Base-by-base conservation (phyloP, 2,329 filamentous ascomycete species). In the Neurospora sp. region DNA sequence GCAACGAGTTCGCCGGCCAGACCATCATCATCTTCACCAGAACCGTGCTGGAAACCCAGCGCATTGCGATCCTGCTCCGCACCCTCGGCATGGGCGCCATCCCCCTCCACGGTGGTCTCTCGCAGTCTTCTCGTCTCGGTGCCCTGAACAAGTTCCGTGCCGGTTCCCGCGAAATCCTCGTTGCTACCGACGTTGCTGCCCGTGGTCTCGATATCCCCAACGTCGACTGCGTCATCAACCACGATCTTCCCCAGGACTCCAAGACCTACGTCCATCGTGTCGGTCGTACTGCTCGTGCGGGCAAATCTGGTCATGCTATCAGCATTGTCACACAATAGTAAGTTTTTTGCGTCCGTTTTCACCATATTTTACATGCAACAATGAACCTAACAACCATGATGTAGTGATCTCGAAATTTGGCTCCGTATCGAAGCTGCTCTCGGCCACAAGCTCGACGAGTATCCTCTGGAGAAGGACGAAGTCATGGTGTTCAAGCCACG, bases 201-300 rank as follows among this genome's bases (percentile, higher is more conserved):
- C 89, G 94, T 78, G 95, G 94, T 84, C 85, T 97, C 6, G 94
- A 97, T 83, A 97, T 97, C 66, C 93, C 93, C 12, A 91, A 88
- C n/a, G 93, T 97, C 12, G 93, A 97, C 68, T 73, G 95, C 0
- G 92, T 97, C 2, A 79, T 97, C 74, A 97, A 97, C 81, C 92
- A 90, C 74, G 93, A 97, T 76, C 81, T 97, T 2, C 92, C 93
- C 0, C 87, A 89, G 37, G 92, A 96, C 80, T 92, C 88, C 75
- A 96, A 97, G 81, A 97, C 93, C 0, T 97, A 97, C 76, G 91
- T 97, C 39, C 93, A 97, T 80, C 87, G 93, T 68, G 93, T 97
- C 0, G 93, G 93, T 23, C 90, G 93, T 74, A 97, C 93, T 0
- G 93, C 93, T 0, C 88, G 93, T 80, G 93, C 93, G 0, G 93